phyloP scores from a whole-genome alignment of 345 rosid genomes.

The Syzygium oleosum region DNA sequence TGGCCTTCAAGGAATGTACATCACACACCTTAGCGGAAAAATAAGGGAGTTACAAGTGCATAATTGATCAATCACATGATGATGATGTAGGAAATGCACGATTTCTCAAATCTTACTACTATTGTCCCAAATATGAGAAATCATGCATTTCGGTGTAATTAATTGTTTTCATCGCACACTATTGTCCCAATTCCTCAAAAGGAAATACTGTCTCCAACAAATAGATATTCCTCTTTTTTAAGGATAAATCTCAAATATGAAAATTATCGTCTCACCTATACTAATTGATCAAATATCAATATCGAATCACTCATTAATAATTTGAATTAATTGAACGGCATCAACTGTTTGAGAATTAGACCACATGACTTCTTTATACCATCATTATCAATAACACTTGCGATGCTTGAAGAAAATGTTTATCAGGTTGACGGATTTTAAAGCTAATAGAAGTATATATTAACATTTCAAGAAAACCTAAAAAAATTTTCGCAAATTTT shows the following conservation, averaged over 20 bases:
- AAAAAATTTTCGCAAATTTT: not conserved
- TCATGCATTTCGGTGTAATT: not conserved
- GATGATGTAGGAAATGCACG: not conserved
- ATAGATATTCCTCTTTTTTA: not conserved
- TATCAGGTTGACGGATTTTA: not conserved
- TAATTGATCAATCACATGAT: not conserved
- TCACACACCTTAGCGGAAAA: not conserved
- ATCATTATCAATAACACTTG: not conserved
- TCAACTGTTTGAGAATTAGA: not conserved
- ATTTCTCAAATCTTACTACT: too few relatives aligned
- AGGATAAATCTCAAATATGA: not conserved
- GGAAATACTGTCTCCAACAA: not conserved
- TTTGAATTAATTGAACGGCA: not conserved
- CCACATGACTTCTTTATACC: too few relatives aligned
- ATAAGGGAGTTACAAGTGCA: not conserved
- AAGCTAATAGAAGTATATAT: not conserved
- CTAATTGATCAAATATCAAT: too few relatives aligned
- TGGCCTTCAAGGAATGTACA: too few relatives aligned
- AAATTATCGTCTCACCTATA: accelerated
- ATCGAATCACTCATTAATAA: too few relatives aligned
- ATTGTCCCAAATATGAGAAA: not conserved
- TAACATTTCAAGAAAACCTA: not conserved
- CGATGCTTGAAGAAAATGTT: not conserved
- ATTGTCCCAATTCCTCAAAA: not conserved
- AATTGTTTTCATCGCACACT: too few relatives aligned